A percentile compares a stretch with the other conserved stretches of the same genome.
phyloP scores from a whole-genome alignment of 2,329 filamentous ascomycete genomes.

The Dactylellina parvicollis region DNA sequence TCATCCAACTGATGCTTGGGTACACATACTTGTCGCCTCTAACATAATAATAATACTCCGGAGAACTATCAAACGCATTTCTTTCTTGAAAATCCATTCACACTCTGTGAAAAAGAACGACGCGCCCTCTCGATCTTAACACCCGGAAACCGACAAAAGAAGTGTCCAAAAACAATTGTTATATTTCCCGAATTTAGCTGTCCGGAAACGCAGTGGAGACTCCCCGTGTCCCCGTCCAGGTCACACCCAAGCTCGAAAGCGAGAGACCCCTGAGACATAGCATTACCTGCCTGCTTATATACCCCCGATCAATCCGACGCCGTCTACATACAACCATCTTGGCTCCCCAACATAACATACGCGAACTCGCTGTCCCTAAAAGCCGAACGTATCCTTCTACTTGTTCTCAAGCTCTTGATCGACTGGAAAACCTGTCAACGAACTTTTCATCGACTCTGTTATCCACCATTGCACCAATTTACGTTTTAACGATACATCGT shows the following conservation, averaged over 20 bases:
- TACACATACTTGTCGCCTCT: background rate
- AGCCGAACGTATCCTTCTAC: conserved; percentile 15
- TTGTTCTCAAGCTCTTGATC: background rate
- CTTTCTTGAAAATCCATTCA: background rate
- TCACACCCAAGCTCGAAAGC: conserved; percentile 16
- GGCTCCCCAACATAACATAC: conserved; percentile 22
- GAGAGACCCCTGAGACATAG: conserved; percentile 18
- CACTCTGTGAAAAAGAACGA: background rate
- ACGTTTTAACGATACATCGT: background rate
- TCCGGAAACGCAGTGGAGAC: conserved; percentile 24
- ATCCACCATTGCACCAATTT: background rate
- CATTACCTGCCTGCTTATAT: conserved; percentile 27
- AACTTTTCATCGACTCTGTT: background rate
- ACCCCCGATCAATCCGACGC: conserved; percentile 19
- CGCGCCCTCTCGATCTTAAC: too few species aligned
- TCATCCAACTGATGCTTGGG: background rate
- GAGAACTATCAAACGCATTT: background rate
- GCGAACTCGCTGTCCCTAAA: conserved; percentile 5
- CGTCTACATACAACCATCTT: conserved; percentile 22
- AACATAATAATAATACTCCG: too few species aligned
- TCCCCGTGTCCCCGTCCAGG: background rate
- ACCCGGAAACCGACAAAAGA: background rate
- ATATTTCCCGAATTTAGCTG: too few species aligned
- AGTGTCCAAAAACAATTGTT: background rate
- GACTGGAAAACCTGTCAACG: conserved; percentile 9